Base-by-base conservation (phyloP, 306 rosid species). In the Parietaria judaica region DNA sequence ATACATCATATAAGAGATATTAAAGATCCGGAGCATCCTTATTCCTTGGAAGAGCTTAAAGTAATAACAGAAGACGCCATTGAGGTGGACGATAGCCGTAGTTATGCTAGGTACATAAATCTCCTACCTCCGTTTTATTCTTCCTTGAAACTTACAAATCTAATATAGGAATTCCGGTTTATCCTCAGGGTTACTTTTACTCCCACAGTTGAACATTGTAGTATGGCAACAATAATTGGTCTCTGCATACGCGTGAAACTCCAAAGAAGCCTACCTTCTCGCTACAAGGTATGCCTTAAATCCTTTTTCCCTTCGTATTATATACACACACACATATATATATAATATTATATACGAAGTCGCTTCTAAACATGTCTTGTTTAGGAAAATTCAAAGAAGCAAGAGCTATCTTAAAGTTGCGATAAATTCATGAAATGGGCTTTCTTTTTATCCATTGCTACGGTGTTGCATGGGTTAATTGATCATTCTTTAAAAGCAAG, bases 191-290 rank as follows among this genome's bases (percentile, higher is more conserved):
- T 94, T 56, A 94, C 91, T 7, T 94, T 94, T 79, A 88, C 97
- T 63, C 97, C 99, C 9, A 88, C 97, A 0, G 94, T 94, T 63
- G 87, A 86, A 79, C 99, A 94, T 76, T 94, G 99, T 68, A 88
- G 94, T 63, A 94, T 94, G 99, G 99, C 95, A 12, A 80, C 97
- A 2, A 66, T 94, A 65, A 94, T 94, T 67, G 99, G 99, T 66
- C 84, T 94, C 49, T 94, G 99, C 82, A 47, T 94, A 50, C 79
- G 94, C 14, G 99, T 86, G 54, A 88, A 94, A 73, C 99, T 88
- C 67, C 59, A 80, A 79, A 88, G 94, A 78, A 86, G 90, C 80
- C 66, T 94, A 63, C 99, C 97, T 70, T 73, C 79, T 7, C 89
- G 89, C 41, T 94, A 77, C 77, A 94, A 94, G 97, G 97, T 94